Percentiles rank a stretch among this genome's conserved stretches.
These are phyloP conservation scores for Pontederia crassipes DNA, from an alignment of 176 grass and related monocot species.

Conservation along the genomic window DNA sequence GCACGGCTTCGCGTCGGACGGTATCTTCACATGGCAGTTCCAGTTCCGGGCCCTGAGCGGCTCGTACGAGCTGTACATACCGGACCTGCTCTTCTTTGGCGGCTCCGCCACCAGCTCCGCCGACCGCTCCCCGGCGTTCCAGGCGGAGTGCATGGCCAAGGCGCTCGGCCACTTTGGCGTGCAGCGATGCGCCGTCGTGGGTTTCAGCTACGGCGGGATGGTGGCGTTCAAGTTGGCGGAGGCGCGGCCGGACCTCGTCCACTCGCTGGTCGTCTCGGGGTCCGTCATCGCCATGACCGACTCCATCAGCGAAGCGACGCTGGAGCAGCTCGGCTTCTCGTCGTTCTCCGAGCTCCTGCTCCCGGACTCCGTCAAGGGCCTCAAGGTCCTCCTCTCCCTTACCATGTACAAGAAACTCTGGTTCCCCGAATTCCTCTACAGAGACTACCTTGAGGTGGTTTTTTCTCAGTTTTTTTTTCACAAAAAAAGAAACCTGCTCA, in stretches of 20 bases:
- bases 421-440: slow-evolving; percentile 60
- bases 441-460: slow-evolving; percentile 61
- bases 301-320: slow-evolving; percentile 40
- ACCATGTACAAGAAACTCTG: slow-evolving; percentile 50
- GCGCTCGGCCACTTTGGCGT: slow-evolving; percentile 57
- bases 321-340: slow-evolving; percentile 50
- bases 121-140: slow-evolving; percentile 72
- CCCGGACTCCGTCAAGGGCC: slow-evolving; percentile 68
- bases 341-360: slow-evolving; percentile 68
- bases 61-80: slow-evolving; percentile 78
- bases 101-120: slow-evolving; percentile 30
- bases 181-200: slow-evolving; percentile 56
- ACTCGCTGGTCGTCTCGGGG: slow-evolving; percentile 68
- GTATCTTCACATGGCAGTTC: slow-evolving; percentile 92
- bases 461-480: neutral
- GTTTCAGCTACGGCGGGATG: slow-evolving; percentile 99
- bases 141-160: slow-evolving; percentile 50
- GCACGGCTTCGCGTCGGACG: slow-evolving; percentile 85
- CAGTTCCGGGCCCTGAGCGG: slow-evolving; percentile 75
- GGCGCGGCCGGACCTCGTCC: slow-evolving; percentile 48
- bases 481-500: neutral
- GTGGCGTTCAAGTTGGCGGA: slow-evolving; percentile 92
- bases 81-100: slow-evolving; percentile 88
- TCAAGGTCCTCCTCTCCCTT: slow-evolving; percentile 71
- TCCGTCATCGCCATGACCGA: slow-evolving; percentile 81